These are phyloP conservation scores for Carpinus fangiana DNA, from an alignment of 306 rosid species.

Conservation along the genomic window DNA sequence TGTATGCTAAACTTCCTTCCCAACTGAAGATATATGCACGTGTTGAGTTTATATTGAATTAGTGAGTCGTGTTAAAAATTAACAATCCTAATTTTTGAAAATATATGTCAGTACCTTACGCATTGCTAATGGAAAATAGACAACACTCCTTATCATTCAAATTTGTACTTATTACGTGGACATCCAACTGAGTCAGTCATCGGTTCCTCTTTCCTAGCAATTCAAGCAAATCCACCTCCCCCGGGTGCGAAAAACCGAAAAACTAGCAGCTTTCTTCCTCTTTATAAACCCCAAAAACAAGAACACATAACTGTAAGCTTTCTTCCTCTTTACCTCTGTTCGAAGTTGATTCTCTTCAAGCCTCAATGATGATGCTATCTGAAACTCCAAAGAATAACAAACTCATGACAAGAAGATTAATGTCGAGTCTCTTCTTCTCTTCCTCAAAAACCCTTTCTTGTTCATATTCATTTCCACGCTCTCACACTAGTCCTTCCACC, in stretches of 20 bases:
- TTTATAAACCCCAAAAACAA: constrained; percentile 9
- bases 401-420: constrained; percentile 20
- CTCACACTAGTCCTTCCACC: background rate
- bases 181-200: constrained; percentile 21
- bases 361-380: constrained; percentile 20
- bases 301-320: background rate
- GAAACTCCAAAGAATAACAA: constrained; percentile 20
- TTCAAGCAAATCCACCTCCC: constrained; percentile 12
- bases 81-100: too few relatives aligned
- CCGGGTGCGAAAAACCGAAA: constrained; percentile 1
- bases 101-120: too few relatives aligned
- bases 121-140: background rate
- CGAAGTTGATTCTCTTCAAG: background rate
- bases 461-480: constrained; percentile 19
- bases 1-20: background rate
- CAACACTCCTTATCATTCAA: background rate
- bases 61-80: too few relatives aligned
- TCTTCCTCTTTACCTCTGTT: constrained; percentile 10
- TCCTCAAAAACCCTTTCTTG: constrained; percentile 29
- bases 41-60: too few relatives aligned
- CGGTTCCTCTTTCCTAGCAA: background rate
- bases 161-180: background rate
- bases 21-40: background rate
- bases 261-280: constrained; percentile 13
- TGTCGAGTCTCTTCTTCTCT: constrained; percentile 31